A percentile compares a stretch with the other conserved stretches of the same genome.
Evolutionary conservation across 2,329 filamentous ascomycete genomes (phyloP).

Genomic region (Monosporascus sp.): DNA sequence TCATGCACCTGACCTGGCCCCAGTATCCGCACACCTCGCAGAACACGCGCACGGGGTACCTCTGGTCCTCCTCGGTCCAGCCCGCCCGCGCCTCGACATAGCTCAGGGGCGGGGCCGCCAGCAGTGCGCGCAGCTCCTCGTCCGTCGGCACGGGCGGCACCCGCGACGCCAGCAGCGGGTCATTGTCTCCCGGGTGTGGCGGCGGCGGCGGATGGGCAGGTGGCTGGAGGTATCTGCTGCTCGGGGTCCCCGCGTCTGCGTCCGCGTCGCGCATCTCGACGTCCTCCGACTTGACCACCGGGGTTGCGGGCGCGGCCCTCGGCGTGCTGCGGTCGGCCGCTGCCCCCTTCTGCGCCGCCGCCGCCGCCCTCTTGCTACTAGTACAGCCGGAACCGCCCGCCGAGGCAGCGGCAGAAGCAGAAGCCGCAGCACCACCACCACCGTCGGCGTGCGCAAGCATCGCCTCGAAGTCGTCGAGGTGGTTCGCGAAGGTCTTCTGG

Average conservation of each 20-base stretch:
- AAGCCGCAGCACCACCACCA: conserved; percentile 14
- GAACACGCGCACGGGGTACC: conserved; percentile 58
- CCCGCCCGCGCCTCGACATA: conserved; percentile 58
- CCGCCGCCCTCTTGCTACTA: conserved; percentile 17
- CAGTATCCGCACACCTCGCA: conserved; percentile 81
- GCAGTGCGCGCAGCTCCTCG: conserved; percentile 57
- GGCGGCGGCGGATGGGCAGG: conserved; percentile 28
- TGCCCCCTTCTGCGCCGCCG: conserved; percentile 2
- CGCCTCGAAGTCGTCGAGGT: conserved; percentile 74
- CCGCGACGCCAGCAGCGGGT: conserved; percentile 53
- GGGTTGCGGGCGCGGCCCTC: neutral
- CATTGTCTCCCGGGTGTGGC: conserved; percentile 43
- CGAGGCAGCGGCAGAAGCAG: conserved; percentile 24
- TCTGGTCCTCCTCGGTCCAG: conserved; percentile 33
- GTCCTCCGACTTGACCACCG: conserved; percentile 15
- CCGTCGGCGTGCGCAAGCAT: conserved; percentile 33
- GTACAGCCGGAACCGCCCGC: neutral
- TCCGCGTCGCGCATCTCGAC: conserved; percentile 37
- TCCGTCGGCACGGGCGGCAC: conserved; percentile 54
- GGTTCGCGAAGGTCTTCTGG: conserved; percentile 78
- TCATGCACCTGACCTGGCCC: conserved; percentile 69
- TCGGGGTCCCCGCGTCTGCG: neutral
- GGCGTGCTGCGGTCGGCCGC: neutral
- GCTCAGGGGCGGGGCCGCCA: conserved; percentile 58
- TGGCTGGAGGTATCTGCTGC: conserved; percentile 18